Conservation (phyloP, 1,139 yeast genomes). For the Yamadazyma spencermartinsiae region DNA sequence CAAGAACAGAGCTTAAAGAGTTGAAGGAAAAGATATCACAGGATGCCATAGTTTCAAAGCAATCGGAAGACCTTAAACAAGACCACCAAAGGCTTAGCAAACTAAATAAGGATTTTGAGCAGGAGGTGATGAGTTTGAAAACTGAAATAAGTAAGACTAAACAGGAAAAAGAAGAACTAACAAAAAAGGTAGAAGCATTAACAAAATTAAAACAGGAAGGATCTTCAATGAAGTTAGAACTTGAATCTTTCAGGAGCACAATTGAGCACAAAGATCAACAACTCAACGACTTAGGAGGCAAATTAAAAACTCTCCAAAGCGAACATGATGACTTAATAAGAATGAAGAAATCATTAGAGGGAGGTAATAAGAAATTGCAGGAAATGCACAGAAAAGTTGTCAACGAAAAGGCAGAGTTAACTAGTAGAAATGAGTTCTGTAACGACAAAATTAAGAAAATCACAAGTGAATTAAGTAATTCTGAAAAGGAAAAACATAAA, state of each 20-base stretch:
- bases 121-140: slow-evolving; percentile 11
- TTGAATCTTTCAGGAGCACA: slow-evolving; percentile 39
- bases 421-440: slow-evolving; percentile 41
- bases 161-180: slow-evolving; percentile 27
- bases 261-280: slow-evolving; percentile 51
- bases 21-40: slow-evolving; percentile 14
- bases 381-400: slow-evolving; percentile 21
- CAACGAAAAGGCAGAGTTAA: slow-evolving; percentile 40
- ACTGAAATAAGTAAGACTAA: slow-evolving; percentile 25
- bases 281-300: slow-evolving; percentile 43
- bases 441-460: slow-evolving; percentile 36
- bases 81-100: neutral
- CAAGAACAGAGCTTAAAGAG: slow-evolving; percentile 42
- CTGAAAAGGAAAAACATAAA: slow-evolving; percentile 54
- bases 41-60: slow-evolving; percentile 8
- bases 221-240: slow-evolving; percentile 42
- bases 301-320: slow-evolving; percentile 35
- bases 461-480: slow-evolving; percentile 33
- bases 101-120: slow-evolving; percentile 8
- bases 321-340: slow-evolving; percentile 40
- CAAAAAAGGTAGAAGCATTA: slow-evolving; percentile 31
- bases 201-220: slow-evolving; percentile 37
- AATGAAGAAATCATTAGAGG: slow-evolving; percentile 44
- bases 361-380: slow-evolving; percentile 20
- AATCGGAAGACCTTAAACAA: slow-evolving; percentile 8